These are phyloP conservation scores for Cymodocea nodosa DNA, from an alignment of 116 monocot species.

Conservation along the genomic window DNA sequence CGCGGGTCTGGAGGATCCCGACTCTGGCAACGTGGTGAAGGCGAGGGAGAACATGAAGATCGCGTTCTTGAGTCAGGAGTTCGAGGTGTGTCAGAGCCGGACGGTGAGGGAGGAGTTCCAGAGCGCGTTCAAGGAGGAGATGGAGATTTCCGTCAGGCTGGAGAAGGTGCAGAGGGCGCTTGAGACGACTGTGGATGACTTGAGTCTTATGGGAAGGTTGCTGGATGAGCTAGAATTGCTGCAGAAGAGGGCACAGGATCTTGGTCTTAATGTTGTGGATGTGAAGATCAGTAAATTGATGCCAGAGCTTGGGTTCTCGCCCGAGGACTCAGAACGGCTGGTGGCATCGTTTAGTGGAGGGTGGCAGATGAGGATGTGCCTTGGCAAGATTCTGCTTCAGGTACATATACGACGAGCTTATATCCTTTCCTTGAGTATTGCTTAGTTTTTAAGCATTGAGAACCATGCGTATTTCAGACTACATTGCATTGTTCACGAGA, in stretches of 20 bases:
- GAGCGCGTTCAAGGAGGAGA: slow-evolving; percentile 85
- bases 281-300: slow-evolving; percentile 88
- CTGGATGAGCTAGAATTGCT: slow-evolving; percentile 91
- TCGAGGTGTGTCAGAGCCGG: slow-evolving; percentile 73
- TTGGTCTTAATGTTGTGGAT: slow-evolving; percentile 59
- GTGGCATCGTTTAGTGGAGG: slow-evolving; percentile 93
- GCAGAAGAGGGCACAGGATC: slow-evolving; percentile 78
- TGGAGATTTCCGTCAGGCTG: slow-evolving; percentile 64
- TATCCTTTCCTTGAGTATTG: not conserved
- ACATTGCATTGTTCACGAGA: too few species aligned
- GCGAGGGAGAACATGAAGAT: slow-evolving; percentile 91
- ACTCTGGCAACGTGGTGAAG: slow-evolving; percentile 67
- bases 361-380: slow-evolving; percentile 99
- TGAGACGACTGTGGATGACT: slow-evolving; percentile 66
- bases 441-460: not conserved
- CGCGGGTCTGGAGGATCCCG: slow-evolving; percentile 73
- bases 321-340: slow-evolving; percentile 74
- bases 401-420: slow-evolving; percentile 16
- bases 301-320: slow-evolving; percentile 75
- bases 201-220: slow-evolving; percentile 78
- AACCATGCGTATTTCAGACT: not conserved
- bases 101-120: slow-evolving; percentile 94
- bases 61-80: slow-evolving; percentile 87
- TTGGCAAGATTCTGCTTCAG: slow-evolving; percentile 96
- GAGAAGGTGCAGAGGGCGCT: slow-evolving; percentile 88